Conservation (phyloP, 1,284 basidiomycete genomes). For the Pulchroboletus neoregius region DNA sequence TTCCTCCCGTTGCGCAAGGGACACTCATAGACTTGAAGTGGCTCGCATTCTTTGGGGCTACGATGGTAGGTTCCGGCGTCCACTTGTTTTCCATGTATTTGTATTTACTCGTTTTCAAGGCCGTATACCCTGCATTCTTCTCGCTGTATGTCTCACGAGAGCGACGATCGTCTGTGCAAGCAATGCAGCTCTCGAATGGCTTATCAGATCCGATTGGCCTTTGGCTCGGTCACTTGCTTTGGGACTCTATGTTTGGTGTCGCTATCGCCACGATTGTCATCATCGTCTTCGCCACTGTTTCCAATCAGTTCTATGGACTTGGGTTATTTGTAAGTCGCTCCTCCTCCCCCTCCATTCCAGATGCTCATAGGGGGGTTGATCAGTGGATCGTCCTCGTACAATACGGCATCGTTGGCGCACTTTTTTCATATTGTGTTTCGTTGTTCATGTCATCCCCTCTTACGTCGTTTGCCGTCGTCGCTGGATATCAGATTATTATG, state of each 20-base stretch:
- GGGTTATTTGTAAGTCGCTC: slow-evolving; percentile 55
- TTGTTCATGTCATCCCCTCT: slow-evolving; percentile 63
- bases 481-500: slow-evolving; percentile 73
- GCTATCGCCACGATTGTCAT: slow-evolving; percentile 58
- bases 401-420: slow-evolving; percentile 64
- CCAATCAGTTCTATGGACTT: slow-evolving; percentile 67
- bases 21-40: slow-evolving; percentile 63
- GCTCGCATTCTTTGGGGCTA: slow-evolving; percentile 63
- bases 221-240: slow-evolving; percentile 77
- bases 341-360: neutral
- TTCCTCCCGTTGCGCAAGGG: slow-evolving; percentile 50
- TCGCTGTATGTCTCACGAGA: slow-evolving; percentile 71
- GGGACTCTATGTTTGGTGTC: slow-evolving; percentile 62
- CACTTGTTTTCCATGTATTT: neutral
- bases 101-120: slow-evolving; percentile 37
- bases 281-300: slow-evolving; percentile 54
- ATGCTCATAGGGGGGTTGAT: neutral
- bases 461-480: slow-evolving; percentile 69
- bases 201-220: slow-evolving; percentile 66
- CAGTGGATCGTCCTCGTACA: slow-evolving; percentile 70
- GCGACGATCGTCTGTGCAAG: slow-evolving; percentile 64
- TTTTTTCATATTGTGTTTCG: slow-evolving; percentile 68
- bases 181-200: slow-evolving; percentile 78
- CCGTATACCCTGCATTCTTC: slow-evolving; percentile 78
- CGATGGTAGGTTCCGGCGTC: slow-evolving; percentile 48